Percentiles rank a stretch among this genome's conserved stretches.
Conservation (phyloP, 2,329 filamentous ascomycete genomes). For the Paecilomyces variotii region DNA sequence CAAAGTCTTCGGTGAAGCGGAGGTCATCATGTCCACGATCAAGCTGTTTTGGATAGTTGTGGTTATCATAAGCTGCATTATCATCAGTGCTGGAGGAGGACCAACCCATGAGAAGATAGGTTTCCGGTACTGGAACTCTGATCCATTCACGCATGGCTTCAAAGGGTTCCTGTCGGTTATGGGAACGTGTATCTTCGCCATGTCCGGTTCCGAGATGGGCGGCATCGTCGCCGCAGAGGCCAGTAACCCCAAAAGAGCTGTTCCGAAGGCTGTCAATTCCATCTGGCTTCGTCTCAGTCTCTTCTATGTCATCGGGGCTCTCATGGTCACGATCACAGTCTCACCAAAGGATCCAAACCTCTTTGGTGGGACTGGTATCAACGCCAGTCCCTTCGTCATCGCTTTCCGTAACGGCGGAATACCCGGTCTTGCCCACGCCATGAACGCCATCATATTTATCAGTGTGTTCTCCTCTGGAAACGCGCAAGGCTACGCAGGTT, state of each 20-base stretch:
- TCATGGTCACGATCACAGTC: constrained; percentile 40
- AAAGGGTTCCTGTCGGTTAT: constrained; percentile 34
- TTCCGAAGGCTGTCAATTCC: constrained; percentile 38
- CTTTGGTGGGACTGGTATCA: constrained; percentile 35
- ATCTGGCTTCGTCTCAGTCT: constrained; percentile 40
- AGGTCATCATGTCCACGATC: constrained; percentile 37
- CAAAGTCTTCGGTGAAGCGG: constrained; percentile 39
- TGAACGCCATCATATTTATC: constrained; percentile 43
- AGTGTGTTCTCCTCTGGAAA: constrained; percentile 40
- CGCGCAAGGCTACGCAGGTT: constrained; percentile 37
- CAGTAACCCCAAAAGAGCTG: constrained; percentile 34
- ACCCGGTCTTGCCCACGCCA: constrained; percentile 36
- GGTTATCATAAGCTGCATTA: constrained; percentile 39
- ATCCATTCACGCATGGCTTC: constrained; percentile 38
- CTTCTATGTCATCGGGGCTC: constrained; percentile 39
- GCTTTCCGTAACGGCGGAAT: constrained; percentile 37
- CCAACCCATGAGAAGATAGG: constrained; percentile 32
- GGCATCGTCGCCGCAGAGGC: constrained; percentile 40
- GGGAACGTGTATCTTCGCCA: constrained; percentile 31
- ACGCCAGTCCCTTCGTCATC: constrained; percentile 39
- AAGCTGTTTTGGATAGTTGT: constrained; percentile 44
- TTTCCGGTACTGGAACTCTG: constrained; percentile 39
- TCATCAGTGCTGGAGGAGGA: constrained; percentile 39
- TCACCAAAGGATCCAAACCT: constrained; percentile 32
- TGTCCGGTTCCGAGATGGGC: constrained; percentile 36